Percentiles rank a stretch among this genome's conserved stretches.
These are phyloP conservation scores for Trichoderma sp. DNA, from an alignment of 2,329 filamentous ascomycete species.

Conservation along the genomic window DNA sequence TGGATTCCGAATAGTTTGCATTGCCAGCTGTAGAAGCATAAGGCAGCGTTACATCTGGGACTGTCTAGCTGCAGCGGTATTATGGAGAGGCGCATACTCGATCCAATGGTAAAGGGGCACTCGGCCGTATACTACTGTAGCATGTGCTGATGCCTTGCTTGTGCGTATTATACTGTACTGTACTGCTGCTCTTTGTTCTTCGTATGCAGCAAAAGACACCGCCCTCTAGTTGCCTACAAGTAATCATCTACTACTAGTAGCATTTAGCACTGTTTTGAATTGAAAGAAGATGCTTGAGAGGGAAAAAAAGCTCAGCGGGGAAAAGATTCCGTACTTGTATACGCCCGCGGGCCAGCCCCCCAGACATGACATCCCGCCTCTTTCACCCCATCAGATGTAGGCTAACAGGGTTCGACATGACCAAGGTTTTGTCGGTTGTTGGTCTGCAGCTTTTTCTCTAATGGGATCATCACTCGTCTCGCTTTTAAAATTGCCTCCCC, in stretches of 20 bases:
- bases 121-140: not conserved
- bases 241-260: not conserved
- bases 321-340: not conserved
- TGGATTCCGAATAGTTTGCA: not conserved
- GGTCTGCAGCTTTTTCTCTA: not conserved
- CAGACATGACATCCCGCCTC: not conserved
- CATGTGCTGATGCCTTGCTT: not conserved
- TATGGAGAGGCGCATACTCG: not conserved
- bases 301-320: not conserved
- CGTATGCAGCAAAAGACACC: not conserved
- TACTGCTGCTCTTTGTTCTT: not conserved
- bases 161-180: not conserved
- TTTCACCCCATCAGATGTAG: not conserved
- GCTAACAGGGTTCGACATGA: not conserved
- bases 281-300: not conserved
- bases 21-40: not conserved
- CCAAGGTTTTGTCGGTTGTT: not conserved
- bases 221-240: not conserved
- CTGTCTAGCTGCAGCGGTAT: not conserved
- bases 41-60: not conserved
- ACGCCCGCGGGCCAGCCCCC: not conserved
- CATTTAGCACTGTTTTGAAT: not conserved
- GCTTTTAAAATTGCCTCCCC: not conserved
- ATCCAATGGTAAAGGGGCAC: not conserved
- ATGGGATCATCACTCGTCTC: not conserved